A percentile compares a stretch with the other conserved stretches of the same genome.
phyloP scores from a whole-genome alignment of 2,329 filamentous ascomycete genomes.

The Trichoderma asperellum region DNA sequence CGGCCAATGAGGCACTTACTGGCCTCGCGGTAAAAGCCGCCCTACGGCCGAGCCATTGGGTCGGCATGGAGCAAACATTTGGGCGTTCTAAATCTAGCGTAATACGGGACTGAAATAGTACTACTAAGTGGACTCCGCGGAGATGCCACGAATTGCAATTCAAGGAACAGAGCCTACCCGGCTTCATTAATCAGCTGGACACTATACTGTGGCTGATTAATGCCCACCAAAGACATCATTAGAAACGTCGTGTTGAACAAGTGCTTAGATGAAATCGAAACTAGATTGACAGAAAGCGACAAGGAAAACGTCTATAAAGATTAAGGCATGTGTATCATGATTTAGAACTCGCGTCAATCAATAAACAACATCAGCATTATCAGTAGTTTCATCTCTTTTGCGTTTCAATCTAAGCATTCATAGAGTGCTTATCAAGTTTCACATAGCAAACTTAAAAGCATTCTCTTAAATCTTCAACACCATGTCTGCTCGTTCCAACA shows the following conservation, averaged over 20 bases:
- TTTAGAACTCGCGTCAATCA: background rate
- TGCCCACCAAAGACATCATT: background rate
- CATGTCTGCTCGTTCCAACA: conserved; percentile 23
- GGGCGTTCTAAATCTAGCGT: background rate
- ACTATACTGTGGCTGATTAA: conserved; percentile 11
- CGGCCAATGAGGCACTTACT: background rate
- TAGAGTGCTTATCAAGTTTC: background rate
- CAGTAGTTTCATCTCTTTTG: background rate
- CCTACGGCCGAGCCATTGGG: background rate
- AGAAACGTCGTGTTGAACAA: background rate
- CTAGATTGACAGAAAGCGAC: background rate
- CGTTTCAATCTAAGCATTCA: background rate
- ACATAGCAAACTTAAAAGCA: background rate
- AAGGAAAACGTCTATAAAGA: background rate
- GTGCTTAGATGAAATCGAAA: background rate
- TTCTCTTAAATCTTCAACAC: background rate
- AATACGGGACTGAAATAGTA: background rate
- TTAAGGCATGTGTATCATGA: background rate
- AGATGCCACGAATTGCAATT: conserved; percentile 3
- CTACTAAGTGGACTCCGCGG: conserved; percentile 8
- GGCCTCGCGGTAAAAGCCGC: background rate
- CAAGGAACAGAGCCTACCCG: background rate
- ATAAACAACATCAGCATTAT: background rate
- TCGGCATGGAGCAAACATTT: background rate
- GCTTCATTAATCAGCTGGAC: conserved; percentile 17